Evolutionary conservation across 2,329 filamentous ascomycete species (phyloP), one percentile per base, ranked within the genome.

Genomic region (Exophiala calicioides): DNA sequence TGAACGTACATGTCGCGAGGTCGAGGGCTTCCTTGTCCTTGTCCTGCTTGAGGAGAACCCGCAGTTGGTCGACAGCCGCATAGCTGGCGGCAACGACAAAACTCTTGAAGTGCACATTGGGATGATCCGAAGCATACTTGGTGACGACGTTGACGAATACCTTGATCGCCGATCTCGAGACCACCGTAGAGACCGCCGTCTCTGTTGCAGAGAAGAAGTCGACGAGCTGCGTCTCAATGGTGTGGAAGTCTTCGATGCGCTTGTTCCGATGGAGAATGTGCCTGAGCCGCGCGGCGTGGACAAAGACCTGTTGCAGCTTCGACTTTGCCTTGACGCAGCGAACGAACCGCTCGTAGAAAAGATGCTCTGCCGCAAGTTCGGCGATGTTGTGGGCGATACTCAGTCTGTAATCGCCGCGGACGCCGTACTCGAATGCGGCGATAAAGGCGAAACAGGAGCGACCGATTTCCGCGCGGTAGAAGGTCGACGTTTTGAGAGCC

Each of bases 381-480:
- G 62, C 65, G 50, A 76, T 68, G 36, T 72, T 67, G 44, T 71
- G 61, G 2, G 65, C 63, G 39, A 66, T 68, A 27, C 59, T 63
- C 26, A 63, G 44, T 3, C 58, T 60, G 15, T 61, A 59, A 12
- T 65, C 63, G 31, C 65, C 65, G 31, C 62, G 61, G 16, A 75
- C 63, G 9, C 65, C 60, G 47, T 71, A 67, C 46, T 74, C 70
- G 31, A 76, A 71, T 1, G 68, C 62, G 10, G 72, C 67, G 5
- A 74, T 61, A 55, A 76, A 76, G 2, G 73, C 64, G 7, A 72
- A 71, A 6, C 69, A 68, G 1, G 60, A 29, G 57, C 57, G 5
- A 58, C 58, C 2, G 60, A 58, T 5, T 34, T 55, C 35, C 47
- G 57, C 38, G 44, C 65, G 21, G 36, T 58, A 54, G 20, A 61